Percentiles rank a stretch among this genome's conserved stretches.
phyloP scores from a whole-genome alignment of 495 filamentous ascomycete genomes.

The Podospora anserina region DNA sequence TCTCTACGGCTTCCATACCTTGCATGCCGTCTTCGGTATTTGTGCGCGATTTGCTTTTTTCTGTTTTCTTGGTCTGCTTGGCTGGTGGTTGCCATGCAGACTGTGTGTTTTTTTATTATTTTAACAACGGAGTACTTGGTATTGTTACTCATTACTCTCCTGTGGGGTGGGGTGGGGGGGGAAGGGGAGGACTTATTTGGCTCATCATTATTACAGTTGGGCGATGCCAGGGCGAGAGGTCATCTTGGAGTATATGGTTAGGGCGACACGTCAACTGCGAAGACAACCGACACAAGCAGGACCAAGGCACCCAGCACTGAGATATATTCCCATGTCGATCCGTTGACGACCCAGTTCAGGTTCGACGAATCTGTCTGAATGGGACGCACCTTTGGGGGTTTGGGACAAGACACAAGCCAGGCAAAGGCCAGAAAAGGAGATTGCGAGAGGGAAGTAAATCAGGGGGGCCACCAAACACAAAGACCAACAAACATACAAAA shows the following conservation, averaged over 20 bases:
- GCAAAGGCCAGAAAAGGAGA: not conserved
- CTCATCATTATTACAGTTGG: not conserved
- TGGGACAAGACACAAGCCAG: not conserved
- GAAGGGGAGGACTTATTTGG: not conserved
- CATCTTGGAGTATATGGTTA: not conserved
- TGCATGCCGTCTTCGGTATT: not conserved
- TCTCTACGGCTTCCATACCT: not conserved
- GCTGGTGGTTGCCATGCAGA: not conserved
- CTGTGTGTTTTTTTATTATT: not conserved
- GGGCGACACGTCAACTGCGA: not conserved
- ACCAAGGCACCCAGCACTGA: not conserved
- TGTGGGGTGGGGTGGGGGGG: not conserved
- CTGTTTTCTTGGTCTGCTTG: slow-evolving; percentile 4
- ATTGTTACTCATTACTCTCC: not conserved
- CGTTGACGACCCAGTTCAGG: not conserved
- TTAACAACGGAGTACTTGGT: not conserved
- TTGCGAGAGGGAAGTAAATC: not conserved
- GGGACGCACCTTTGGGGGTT: not conserved
- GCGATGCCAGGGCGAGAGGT: not conserved
- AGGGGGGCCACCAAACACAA: not conserved
- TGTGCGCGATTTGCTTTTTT: slow-evolving; percentile 1
- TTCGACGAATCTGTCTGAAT: not conserved
- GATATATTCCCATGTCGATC: not conserved
- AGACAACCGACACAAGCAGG: not conserved
- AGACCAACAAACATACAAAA: slow-evolving; percentile 5